phyloP scores from a whole-genome alignment of 768 basidiomycete genomes.

The Trametes meyenii region DNA sequence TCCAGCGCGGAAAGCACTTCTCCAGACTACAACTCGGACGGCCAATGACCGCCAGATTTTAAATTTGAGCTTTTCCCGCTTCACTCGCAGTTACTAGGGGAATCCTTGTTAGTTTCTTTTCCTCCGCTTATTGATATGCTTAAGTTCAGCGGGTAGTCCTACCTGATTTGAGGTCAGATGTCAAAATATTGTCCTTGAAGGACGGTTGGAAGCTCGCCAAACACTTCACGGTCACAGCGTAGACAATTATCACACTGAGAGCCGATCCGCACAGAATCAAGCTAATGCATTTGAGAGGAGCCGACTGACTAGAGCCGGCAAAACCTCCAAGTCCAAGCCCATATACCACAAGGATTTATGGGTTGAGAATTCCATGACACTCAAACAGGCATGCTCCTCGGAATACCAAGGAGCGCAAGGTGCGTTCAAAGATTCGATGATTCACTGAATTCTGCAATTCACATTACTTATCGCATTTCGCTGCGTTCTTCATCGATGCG shows the following conservation, averaged over 20 bases:
- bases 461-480: constrained; percentile 82
- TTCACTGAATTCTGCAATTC: constrained; percentile 83
- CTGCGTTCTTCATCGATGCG: constrained; percentile 82
- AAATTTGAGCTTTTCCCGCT: constrained; percentile 85
- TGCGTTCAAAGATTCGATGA: constrained; percentile 86
- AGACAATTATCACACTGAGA: constrained; percentile 58
- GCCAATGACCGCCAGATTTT: constrained; percentile 67
- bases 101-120: constrained; percentile 92
- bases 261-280: constrained; percentile 29
- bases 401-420: constrained; percentile 78
- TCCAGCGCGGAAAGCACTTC: constrained; percentile 72
- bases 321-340: constrained; percentile 47
- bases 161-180: constrained; percentile 77
- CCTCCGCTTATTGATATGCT: constrained; percentile 90
- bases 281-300: constrained; percentile 54
- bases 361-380: constrained; percentile 66
- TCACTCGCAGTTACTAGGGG: constrained; percentile 88
- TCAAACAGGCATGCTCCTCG: constrained; percentile 76
- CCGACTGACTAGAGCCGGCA: constrained; percentile 36
- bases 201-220: constrained; percentile 31
- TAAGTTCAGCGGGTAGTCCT: constrained; percentile 86
- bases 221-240: constrained; percentile 39
- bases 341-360: constrained; percentile 34
- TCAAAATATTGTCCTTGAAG: constrained; percentile 32
- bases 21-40: constrained; percentile 79